Conservation (phyloP, 2,329 filamentous ascomycete species). For the Microcyclospora tardicrescens region DNA sequence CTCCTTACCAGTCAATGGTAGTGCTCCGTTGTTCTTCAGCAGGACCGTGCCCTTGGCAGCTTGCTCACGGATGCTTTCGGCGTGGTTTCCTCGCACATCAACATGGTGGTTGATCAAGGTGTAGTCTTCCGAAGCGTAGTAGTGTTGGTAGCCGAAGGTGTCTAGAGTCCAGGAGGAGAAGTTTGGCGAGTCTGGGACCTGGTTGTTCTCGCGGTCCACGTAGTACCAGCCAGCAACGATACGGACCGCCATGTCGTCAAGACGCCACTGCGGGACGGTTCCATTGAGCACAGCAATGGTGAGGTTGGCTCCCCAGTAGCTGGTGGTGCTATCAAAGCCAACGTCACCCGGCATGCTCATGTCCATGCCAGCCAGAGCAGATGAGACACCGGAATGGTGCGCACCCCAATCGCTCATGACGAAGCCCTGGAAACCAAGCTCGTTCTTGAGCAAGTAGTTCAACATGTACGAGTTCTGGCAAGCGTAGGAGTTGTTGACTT, state of each 20-base stretch:
- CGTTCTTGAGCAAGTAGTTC: constrained; percentile 64
- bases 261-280: constrained; percentile 67
- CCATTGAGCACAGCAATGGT: constrained; percentile 82
- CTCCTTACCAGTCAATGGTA: constrained; percentile 65
- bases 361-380: constrained; percentile 61
- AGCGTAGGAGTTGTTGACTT: constrained; percentile 65
- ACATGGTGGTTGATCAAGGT: constrained; percentile 65
- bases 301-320: constrained; percentile 55
- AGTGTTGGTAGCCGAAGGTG: constrained; percentile 58
- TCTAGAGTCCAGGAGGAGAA: constrained; percentile 80
- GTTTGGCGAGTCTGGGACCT: constrained; percentile 48
- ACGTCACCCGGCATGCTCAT: constrained; percentile 87
- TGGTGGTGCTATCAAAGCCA: constrained; percentile 49
- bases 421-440: constrained; percentile 71
- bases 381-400: constrained; percentile 55
- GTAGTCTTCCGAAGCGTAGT: constrained; percentile 46
- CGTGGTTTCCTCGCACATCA: constrained; percentile 70
- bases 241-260: constrained; percentile 86
- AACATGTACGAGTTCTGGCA: constrained; percentile 69
- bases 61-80: constrained; percentile 57
- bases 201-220: constrained; percentile 42
- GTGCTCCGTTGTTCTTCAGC: constrained; percentile 66
- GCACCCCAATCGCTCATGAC: constrained; percentile 61
- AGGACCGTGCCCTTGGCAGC: constrained; percentile 74
- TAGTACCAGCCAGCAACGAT: constrained; percentile 57